Conservation (phyloP, 257 asterid genomes). For the Solanum phureja region DNA sequence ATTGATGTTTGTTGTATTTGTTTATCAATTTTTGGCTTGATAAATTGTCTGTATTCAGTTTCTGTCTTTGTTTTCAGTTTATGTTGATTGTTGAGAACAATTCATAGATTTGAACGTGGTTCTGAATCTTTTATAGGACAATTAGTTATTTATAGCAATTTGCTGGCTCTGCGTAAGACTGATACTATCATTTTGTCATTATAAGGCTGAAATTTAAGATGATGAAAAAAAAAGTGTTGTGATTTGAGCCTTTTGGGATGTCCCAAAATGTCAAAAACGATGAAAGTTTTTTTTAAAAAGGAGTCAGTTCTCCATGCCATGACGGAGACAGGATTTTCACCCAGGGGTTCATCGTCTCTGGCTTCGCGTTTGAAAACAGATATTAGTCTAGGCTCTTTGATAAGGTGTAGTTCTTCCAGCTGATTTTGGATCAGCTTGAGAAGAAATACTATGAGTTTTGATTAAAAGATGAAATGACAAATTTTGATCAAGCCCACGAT, state of each 20-base stretch:
- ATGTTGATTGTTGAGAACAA: background rate
- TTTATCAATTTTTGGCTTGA: background rate
- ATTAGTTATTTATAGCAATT: background rate
- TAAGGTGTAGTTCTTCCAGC: background rate
- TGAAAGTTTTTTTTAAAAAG: background rate
- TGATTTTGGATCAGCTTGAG: background rate
- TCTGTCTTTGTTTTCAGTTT: background rate
- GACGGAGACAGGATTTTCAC: background rate
- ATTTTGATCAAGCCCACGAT: background rate
- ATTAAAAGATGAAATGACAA: background rate
- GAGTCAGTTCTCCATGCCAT: background rate
- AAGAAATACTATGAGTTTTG: background rate
- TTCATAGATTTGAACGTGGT: background rate
- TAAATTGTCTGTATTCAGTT: background rate
- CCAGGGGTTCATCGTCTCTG: background rate
- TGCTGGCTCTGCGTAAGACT: background rate
- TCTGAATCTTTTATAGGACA: background rate
- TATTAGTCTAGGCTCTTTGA: background rate
- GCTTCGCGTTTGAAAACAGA: background rate
- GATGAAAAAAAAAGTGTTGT: background rate
- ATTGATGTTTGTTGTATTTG: background rate
- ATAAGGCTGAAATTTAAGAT: background rate
- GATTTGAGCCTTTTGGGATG: background rate
- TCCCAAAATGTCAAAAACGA: background rate
- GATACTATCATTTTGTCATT: background rate